A percentile compares a stretch with the other conserved stretches of the same genome.
Conservation (phyloP, 2,329 filamentous ascomycete genomes). For the Cylindrodendrum hubeiense region DNA sequence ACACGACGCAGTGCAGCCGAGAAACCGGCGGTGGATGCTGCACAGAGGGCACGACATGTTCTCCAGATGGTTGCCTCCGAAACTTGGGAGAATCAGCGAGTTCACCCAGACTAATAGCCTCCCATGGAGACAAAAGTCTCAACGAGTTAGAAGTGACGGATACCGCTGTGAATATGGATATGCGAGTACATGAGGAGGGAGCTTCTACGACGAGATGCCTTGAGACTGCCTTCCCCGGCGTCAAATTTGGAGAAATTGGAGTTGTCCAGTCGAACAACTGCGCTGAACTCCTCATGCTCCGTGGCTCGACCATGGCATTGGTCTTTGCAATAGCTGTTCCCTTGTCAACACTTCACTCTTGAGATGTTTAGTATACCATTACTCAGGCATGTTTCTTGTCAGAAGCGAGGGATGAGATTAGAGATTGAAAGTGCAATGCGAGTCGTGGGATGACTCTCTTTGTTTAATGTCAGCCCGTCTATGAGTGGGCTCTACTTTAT, state of each 20-base stretch:
- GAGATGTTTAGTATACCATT: neutral
- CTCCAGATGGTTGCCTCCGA: constrained; percentile 28
- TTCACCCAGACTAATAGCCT: neutral
- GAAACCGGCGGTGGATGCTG: constrained; percentile 30
- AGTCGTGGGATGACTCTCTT: neutral
- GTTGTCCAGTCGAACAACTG: neutral
- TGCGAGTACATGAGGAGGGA: neutral
- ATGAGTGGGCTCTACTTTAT: constrained; percentile 9
- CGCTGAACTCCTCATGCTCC: neutral
- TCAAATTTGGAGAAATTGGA: neutral
- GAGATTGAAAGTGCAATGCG: neutral
- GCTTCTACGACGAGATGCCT: neutral
- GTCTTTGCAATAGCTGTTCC: neutral
- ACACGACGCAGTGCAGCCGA: constrained; percentile 28
- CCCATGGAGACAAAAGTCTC: neutral
- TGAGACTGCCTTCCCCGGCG: neutral
- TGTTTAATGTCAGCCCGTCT: constrained; percentile 1
- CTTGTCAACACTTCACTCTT: neutral
- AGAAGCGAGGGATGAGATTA: too few relatives aligned
- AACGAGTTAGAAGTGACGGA: neutral
- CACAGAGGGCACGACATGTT: constrained; percentile 27
- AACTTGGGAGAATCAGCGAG: constrained; percentile 24
- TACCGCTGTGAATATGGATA: neutral
- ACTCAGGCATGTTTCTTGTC: neutral
- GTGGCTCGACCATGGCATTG: neutral